Percentiles rank a stretch among this genome's conserved stretches.
phyloP scores from a whole-genome alignment of 2,329 filamentous ascomycete species.

The Paecilomyces variotii region DNA sequence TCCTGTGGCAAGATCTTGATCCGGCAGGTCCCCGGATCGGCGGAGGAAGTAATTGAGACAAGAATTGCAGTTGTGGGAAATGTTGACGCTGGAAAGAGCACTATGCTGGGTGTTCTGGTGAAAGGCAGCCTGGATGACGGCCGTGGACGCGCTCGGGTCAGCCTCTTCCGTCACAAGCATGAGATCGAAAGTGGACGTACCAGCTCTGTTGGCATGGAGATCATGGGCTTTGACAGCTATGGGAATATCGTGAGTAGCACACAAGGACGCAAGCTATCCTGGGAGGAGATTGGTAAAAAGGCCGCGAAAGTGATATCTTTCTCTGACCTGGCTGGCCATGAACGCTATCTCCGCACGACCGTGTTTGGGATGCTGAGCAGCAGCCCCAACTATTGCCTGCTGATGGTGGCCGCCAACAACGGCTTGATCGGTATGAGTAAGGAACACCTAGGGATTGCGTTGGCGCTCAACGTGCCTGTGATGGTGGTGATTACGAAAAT shows the following conservation, averaged over 20 bases:
- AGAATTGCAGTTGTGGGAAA: conserved; percentile 96
- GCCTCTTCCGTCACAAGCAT: conserved; percentile 95
- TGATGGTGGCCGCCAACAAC: conserved; percentile 99
- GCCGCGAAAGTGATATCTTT: conserved; percentile 96
- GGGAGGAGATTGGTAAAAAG: conserved; percentile 94
- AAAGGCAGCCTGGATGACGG: conserved; percentile 95
- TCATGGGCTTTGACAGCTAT: conserved; percentile 88
- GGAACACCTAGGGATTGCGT: conserved; percentile 89
- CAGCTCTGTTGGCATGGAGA: conserved; percentile 96
- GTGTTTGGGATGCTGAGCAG: conserved; percentile 92
- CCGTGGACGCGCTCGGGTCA: conserved; percentile 84
- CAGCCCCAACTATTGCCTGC: conserved; percentile 91
- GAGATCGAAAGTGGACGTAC: conserved; percentile 94
- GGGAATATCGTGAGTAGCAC: conserved; percentile 77
- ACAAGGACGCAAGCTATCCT: conserved; percentile 79
- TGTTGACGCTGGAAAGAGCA: conserved; percentile 95
- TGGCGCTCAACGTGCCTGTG: conserved; percentile 91
- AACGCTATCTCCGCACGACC: conserved; percentile 88
- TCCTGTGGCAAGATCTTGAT: conserved; percentile 83
- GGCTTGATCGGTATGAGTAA: conserved; percentile 96
- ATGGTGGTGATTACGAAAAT: conserved; percentile 99
- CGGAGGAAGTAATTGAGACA: conserved; percentile 90
- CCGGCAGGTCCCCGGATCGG: conserved; percentile 61
- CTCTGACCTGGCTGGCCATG: conserved; percentile 90
- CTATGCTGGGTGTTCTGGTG: conserved; percentile 88